These are phyloP conservation scores for Gossypium laxum DNA, from an alignment of 441 rosid species.

Conservation along the genomic window DNA sequence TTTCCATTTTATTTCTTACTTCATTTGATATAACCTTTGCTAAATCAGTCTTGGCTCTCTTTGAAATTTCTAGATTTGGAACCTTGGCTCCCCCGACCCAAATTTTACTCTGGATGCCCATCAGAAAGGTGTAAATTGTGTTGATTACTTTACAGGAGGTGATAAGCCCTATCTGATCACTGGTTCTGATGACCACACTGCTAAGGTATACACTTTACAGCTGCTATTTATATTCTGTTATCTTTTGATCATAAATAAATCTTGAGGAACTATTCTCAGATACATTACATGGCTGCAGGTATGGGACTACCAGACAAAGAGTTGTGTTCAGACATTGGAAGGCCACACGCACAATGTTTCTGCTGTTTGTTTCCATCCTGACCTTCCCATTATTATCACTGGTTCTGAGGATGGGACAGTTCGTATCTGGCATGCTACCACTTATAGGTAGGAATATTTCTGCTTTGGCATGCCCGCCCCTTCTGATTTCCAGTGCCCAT, in stretches of 20 bases:
- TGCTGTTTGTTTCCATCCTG: constrained; percentile 63
- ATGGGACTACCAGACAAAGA: constrained; percentile 60
- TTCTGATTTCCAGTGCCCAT: neutral
- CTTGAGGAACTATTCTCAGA: constrained; percentile 14
- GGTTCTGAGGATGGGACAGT: constrained; percentile 74
- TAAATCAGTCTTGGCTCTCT: constrained; percentile 13
- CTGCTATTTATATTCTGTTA: neutral
- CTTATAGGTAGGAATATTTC: constrained; percentile 36
- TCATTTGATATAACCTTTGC: constrained; percentile 5
- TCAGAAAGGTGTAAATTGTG: constrained; percentile 87
- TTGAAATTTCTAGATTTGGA: constrained; percentile 58
- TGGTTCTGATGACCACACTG: constrained; percentile 94
- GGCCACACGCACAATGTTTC: constrained; percentile 70
- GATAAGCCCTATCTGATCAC: constrained; percentile 79
- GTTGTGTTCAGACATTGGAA: constrained; percentile 58
- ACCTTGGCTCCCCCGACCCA: constrained; percentile 91
- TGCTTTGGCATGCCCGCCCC: neutral
- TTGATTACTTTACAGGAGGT: constrained; percentile 82
- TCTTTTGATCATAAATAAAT: constrained; percentile 6
- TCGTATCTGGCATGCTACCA: constrained; percentile 59
- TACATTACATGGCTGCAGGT: constrained; percentile 30
- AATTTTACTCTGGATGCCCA: constrained; percentile 87
- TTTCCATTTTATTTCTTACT: neutral
- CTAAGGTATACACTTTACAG: constrained; percentile 54
- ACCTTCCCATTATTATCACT: constrained; percentile 60